phyloP scores from a whole-genome alignment of 2,329 filamentous ascomycete genomes.

The Neocucurbitaria cava region DNA sequence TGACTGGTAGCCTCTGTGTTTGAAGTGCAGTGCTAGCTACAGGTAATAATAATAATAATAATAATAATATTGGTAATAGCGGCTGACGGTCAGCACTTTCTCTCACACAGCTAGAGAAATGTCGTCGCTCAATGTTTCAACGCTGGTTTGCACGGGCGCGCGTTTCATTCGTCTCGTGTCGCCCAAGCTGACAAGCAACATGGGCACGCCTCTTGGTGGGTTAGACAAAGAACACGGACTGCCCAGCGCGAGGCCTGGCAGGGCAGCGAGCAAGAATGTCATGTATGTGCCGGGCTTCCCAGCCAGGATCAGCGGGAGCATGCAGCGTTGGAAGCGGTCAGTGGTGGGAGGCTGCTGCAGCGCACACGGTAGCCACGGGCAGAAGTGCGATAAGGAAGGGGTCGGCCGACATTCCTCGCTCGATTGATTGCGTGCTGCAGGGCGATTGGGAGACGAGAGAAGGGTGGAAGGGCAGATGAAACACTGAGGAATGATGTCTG shows the following conservation, averaged over 20 bases:
- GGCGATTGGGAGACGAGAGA: not conserved
- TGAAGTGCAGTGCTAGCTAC: not conserved
- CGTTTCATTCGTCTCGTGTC: slow-evolving; percentile 10
- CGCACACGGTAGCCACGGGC: not conserved
- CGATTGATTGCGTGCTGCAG: slow-evolving; percentile 3
- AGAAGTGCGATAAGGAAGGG: not conserved
- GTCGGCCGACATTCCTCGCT: not conserved
- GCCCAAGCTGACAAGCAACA: slow-evolving; percentile 18
- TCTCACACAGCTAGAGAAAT: not conserved
- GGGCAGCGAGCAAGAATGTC: slow-evolving; percentile 4
- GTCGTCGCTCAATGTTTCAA: no score
- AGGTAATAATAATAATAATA: no score
- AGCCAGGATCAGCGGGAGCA: slow-evolving; percentile 9
- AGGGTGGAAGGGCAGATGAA: slow-evolving; percentile 4
- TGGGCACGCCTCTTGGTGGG: not conserved
- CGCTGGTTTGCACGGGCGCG: not conserved
- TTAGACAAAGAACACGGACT: not conserved
- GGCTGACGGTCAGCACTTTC: not conserved
- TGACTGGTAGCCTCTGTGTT: not conserved
- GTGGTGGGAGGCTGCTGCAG: not conserved
- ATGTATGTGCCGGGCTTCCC: not conserved
- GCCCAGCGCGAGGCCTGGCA: not conserved
- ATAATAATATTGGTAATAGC: not conserved
- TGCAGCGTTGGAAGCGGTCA: slow-evolving; percentile 13
- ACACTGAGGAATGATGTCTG: slow-evolving; percentile 8